Percentiles rank a stretch among this genome's conserved stretches.
Conservation (phyloP, 169 alveolate genomes). For the Plasmodium blacklocki region DNA sequence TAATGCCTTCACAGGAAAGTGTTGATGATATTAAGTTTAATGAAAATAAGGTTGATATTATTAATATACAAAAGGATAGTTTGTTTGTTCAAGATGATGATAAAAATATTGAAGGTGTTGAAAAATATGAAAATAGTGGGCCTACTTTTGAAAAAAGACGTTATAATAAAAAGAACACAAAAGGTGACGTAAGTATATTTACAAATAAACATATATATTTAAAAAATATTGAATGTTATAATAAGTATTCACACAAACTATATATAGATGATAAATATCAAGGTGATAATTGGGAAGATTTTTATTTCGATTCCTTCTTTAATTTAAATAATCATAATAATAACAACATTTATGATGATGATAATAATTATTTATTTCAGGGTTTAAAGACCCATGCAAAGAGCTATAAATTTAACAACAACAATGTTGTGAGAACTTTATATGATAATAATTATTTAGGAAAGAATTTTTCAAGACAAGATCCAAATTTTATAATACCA, state of each 20-base stretch:
- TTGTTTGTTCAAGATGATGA: no score
- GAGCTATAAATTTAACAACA: neutral
- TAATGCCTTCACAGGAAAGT: neutral
- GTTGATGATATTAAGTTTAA: neutral
- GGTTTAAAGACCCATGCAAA: no score
- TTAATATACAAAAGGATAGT: no score
- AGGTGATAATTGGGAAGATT: slow-evolving; percentile 71
- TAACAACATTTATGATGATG: neutral
- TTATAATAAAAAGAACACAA: neutral
- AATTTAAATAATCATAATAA: neutral
- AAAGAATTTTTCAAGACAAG: slow-evolving; percentile 36
- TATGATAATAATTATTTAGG: slow-evolving; percentile 50
- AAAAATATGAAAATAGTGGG: neutral
- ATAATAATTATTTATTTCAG: neutral
- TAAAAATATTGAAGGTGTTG: no score
- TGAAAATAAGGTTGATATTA: no score
- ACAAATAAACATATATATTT: slow-evolving; percentile 41
- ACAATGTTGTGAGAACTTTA: slow-evolving; percentile 12
- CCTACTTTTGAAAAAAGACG: neutral
- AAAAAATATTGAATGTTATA: slow-evolving; percentile 51
- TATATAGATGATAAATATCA: slow-evolving; percentile 33
- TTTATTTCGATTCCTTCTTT: slow-evolving; percentile 31
- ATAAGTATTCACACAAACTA: slow-evolving; percentile 43
- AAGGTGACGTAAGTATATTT: neutral
- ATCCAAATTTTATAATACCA: slow-evolving; percentile 53